Evolutionary conservation across 176 grass and related monocot species (phyloP), one percentile per base, ranked within the genome.

Genomic region (Zizania latifolia): DNA sequence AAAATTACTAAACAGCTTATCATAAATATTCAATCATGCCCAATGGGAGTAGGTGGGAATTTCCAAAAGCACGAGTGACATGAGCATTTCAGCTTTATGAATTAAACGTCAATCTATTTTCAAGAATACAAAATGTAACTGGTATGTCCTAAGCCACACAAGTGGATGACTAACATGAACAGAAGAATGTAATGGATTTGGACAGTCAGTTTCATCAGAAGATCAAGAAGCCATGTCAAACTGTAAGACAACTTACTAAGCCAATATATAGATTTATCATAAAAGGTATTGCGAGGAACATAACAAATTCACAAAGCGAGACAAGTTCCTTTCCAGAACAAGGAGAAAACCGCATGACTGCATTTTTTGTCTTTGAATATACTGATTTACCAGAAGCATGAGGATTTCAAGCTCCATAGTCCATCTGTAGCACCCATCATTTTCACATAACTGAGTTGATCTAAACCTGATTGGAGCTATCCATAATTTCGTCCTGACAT

Each of bases 1-100:
- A 60, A 78, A 72, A n/a, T n/a, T n/a, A n/a, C n/a, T n/a, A n/a
- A 78, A 72, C 13, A 31, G 30, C 31, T 21, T 58, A 48, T 29
- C 13, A 44, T 14, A 36, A 59, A 59, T 59, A 36, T 74, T 24
- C 22, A 39, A 71, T 0, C 24, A 40, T 39, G 30, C 10, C 36
- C 8, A 67, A 29, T 66, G 41, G 50, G 35, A 71, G 46, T 29
- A 46, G 36, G 37, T 48, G 26, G 77, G 8, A 5, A 14, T 71
- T 81, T 56, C 16, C 46, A 66, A 58, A 53, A 75, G 16, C 41
- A 82, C 37, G 17, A 53, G 48, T 22, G 44, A 58, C 54, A 14
- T 33, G 31, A 57, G n/a, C n/a, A n/a, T n/a, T n/a, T n/a, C n/a
- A n/a, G 56, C n/a, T 31, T 39, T 71, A 56, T 21, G 5, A 86